A percentile compares a stretch with the other conserved stretches of the same genome.
Conservation (phyloP, 306 rosid genomes). For the Gynostemma pentaphyllum region DNA sequence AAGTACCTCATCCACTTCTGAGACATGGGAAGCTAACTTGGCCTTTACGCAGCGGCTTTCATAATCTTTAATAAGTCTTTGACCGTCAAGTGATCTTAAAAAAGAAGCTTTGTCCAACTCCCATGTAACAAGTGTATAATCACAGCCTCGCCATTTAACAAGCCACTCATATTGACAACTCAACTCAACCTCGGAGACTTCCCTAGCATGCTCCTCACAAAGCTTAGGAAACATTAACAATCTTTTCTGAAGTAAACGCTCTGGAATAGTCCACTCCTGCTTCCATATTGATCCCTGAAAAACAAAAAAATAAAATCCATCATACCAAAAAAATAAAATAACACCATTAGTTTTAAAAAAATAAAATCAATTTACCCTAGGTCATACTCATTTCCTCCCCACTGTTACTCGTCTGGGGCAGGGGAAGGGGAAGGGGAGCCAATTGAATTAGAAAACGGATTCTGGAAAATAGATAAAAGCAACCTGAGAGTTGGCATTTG, state of each 20-base stretch:
- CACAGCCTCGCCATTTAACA: slow-evolving; percentile 66
- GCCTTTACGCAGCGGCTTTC: slow-evolving; percentile 33
- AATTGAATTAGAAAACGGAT: neutral
- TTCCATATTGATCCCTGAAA: slow-evolving; percentile 32
- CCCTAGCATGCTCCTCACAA: slow-evolving; percentile 14
- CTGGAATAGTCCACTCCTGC: slow-evolving; percentile 52
- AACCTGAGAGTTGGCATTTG: neutral
- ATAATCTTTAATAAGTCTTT: slow-evolving; percentile 33
- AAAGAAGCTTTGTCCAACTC: slow-evolving; percentile 47
- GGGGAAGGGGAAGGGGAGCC: neutral
- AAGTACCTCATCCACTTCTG: slow-evolving; percentile 30
- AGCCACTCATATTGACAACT: slow-evolving; percentile 43
- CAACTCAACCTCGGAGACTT: slow-evolving; percentile 21
- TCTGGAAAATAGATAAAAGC: neutral
- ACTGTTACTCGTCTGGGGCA: neutral
- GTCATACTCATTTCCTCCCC: neutral
- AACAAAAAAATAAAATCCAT: slow-evolving; percentile 2
- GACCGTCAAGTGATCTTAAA: slow-evolving; percentile 34
- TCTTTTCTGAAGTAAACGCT: slow-evolving; percentile 50
- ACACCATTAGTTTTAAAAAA: neutral
- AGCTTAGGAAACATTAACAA: slow-evolving; percentile 19
- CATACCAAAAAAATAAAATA: neutral
- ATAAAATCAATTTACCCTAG: neutral
- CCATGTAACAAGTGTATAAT: slow-evolving; percentile 55
- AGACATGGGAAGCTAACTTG: slow-evolving; percentile 17